Evolutionary conservation across 257 asterid species (phyloP).

Genomic region (Eucommia ulmoides): DNA sequence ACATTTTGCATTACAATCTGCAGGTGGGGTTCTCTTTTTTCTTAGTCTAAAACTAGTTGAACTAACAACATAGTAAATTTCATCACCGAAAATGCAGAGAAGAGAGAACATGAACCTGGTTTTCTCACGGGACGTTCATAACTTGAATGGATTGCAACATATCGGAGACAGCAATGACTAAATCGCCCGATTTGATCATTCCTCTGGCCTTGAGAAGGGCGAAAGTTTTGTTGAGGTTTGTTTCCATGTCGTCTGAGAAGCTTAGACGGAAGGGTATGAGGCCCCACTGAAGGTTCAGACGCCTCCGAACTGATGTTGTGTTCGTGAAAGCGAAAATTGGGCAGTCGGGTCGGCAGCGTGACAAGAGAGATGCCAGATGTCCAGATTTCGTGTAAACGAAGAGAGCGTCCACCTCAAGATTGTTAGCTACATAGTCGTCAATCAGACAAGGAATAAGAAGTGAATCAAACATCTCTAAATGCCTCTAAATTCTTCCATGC

Average conservation of each 20-base stretch:
- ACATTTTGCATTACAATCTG: no score
- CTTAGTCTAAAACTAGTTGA: background rate
- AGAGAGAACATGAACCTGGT: background rate
- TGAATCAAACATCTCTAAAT: background rate
- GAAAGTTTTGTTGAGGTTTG: conserved; percentile 86
- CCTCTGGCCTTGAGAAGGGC: conserved; percentile 85
- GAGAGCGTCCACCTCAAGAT: conserved; percentile 85
- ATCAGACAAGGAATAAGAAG: conserved; percentile 6
- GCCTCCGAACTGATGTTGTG: conserved; percentile 74
- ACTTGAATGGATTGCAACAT: conserved; percentile 97
- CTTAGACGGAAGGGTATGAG: conserved; percentile 83
- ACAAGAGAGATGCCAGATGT: conserved; percentile 93
- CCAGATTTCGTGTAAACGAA: conserved; percentile 85
- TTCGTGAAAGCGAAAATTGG: conserved; percentile 90
- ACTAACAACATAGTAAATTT: background rate
- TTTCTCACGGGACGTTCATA: conserved; percentile 69
- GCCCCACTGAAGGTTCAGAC: conserved; percentile 95
- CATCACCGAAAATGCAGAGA: background rate
- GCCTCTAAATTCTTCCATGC: no score
- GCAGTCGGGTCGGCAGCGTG: conserved; percentile 96
- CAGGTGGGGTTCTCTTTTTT: background rate
- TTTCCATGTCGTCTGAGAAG: conserved; percentile 94
- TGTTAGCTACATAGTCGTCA: conserved; percentile 90
- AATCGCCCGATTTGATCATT: conserved; percentile 89
- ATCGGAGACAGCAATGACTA: conserved; percentile 89